Conservation (phyloP, 108 stramenopile genomes). For the Fragilariopsis cylindrus region DNA sequence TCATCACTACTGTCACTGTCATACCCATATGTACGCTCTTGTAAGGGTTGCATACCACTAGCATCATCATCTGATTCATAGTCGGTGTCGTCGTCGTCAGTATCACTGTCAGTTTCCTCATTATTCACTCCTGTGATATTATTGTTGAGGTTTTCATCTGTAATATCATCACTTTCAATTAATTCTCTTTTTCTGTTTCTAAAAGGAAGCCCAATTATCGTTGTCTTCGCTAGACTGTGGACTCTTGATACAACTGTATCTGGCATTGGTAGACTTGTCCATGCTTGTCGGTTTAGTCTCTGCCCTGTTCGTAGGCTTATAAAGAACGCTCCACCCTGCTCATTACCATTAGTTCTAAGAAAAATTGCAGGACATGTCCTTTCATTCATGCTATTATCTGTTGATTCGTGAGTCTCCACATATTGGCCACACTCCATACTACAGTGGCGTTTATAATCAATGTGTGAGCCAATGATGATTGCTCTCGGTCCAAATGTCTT, state of each 20-base stretch:
- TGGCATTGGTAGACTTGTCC: slow-evolving; percentile 42
- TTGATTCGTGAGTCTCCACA: slow-evolving; percentile 41
- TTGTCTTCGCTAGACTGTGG: slow-evolving; percentile 3
- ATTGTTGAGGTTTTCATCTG: too few species aligned
- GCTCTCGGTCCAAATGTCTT: slow-evolving; percentile 26
- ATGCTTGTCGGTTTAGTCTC: slow-evolving; percentile 17
- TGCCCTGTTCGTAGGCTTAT: slow-evolving; percentile 24
- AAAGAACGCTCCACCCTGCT: slow-evolving; percentile 49
- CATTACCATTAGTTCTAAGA: slow-evolving; percentile 36
- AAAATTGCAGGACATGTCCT: slow-evolving; percentile 36
- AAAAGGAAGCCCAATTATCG: background rate
- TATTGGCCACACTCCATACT: slow-evolving; percentile 37
- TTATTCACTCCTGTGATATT: too few species aligned
- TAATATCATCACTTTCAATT: too few species aligned
- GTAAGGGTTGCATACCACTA: too few species aligned
- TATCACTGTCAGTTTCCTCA: too few species aligned
- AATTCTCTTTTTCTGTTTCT: background rate
- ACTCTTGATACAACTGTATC: slow-evolving; percentile 30
- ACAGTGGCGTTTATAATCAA: slow-evolving; percentile 32
- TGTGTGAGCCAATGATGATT: slow-evolving; percentile 18
- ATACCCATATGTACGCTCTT: too few species aligned
- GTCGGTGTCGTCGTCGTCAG: too few species aligned
- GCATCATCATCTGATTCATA: too few species aligned
- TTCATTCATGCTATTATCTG: slow-evolving; percentile 33
- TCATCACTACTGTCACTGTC: too few species aligned